phyloP scores from a whole-genome alignment of 1,139 yeast genomes.

The Scheffersomyces cryptocercus region DNA sequence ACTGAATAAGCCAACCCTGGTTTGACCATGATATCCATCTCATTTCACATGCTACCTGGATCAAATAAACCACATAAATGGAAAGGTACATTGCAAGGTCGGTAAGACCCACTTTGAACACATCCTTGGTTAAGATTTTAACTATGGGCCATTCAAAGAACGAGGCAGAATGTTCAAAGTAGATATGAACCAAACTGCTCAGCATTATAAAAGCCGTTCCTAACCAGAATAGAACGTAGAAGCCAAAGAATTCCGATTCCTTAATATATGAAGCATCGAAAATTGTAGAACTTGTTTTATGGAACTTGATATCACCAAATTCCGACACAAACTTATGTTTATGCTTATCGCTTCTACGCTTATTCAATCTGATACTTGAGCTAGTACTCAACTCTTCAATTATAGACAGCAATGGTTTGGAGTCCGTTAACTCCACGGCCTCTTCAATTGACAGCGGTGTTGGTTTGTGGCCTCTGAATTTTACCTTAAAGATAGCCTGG shows the following conservation, averaged over 20 bases:
- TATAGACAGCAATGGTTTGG: not conserved
- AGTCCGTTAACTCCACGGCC: not conserved
- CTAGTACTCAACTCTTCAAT: conserved; percentile 3
- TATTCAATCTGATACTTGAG: conserved; percentile 4
- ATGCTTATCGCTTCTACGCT: conserved; percentile 3
- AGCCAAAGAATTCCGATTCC: conserved; percentile 56
- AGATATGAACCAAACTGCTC: conserved; percentile 48
- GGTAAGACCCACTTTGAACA: conserved; percentile 63
- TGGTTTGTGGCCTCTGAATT: not conserved
- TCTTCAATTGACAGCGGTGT: not conserved
- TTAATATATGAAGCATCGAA: conserved; percentile 47
- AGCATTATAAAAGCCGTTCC: conserved; percentile 55
- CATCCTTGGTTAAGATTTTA: conserved; percentile 50
- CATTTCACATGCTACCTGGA: conserved; percentile 53
- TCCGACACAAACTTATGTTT: conserved; percentile 23
- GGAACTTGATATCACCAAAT: conserved; percentile 47
- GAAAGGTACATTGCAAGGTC: conserved; percentile 71
- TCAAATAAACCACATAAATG: conserved; percentile 53
- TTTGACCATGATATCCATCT: conserved; percentile 55
- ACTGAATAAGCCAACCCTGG: conserved; percentile 63
- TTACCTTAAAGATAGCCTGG: not conserved
- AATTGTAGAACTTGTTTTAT: conserved; percentile 43
- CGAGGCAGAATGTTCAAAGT: conserved; percentile 21
- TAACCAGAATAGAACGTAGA: conserved; percentile 70
- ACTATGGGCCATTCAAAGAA: conserved; percentile 52